A percentile compares a stretch with the other conserved stretches of the same genome.
phyloP scores from a whole-genome alignment of 2,329 filamentous ascomycete species.

The Orbilia quercus region DNA sequence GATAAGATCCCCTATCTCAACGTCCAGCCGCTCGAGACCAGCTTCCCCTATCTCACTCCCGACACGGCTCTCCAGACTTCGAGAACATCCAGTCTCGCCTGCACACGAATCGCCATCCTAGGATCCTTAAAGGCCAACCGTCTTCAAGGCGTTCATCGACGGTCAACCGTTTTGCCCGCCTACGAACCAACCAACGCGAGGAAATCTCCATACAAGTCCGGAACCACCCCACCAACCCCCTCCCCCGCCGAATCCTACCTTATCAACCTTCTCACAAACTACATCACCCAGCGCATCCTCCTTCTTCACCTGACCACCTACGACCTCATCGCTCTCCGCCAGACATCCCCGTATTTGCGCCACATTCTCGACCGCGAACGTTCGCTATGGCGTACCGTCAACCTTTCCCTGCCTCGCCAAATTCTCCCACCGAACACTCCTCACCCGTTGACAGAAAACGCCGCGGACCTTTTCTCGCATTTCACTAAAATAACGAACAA shows the following conservation, averaged over 20 bases:
- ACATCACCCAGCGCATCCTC: conserved; percentile 34
- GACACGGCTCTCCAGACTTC: conserved; percentile 31
- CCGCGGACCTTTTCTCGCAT: not conserved
- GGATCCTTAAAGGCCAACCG: conserved; percentile 51
- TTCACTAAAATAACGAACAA: conserved; percentile 29
- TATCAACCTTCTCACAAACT: conserved; percentile 35
- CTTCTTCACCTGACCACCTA: conserved; percentile 36
- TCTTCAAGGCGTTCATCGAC: conserved; percentile 13
- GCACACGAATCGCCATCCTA: conserved; percentile 49
- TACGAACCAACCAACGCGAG: not conserved
- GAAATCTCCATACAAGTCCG: not conserved
- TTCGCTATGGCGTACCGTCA: conserved; percentile 39
- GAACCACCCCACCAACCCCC: not conserved
- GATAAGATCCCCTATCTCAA: conserved; percentile 45
- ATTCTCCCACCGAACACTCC: conserved; percentile 2
- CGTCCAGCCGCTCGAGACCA: conserved; percentile 40
- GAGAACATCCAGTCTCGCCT: conserved; percentile 30
- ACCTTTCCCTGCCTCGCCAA: conserved; percentile 32
- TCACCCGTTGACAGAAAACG: not conserved
- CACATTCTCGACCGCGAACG: conserved; percentile 41
- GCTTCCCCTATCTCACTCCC: conserved; percentile 46
- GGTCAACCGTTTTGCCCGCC: not conserved
- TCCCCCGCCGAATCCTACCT: conserved; percentile 18
- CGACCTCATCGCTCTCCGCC: conserved; percentile 46
- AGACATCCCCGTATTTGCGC: conserved; percentile 41